Conservation (phyloP, 768 basidiomycete genomes). For the Psilocybe subaeruginosa region DNA sequence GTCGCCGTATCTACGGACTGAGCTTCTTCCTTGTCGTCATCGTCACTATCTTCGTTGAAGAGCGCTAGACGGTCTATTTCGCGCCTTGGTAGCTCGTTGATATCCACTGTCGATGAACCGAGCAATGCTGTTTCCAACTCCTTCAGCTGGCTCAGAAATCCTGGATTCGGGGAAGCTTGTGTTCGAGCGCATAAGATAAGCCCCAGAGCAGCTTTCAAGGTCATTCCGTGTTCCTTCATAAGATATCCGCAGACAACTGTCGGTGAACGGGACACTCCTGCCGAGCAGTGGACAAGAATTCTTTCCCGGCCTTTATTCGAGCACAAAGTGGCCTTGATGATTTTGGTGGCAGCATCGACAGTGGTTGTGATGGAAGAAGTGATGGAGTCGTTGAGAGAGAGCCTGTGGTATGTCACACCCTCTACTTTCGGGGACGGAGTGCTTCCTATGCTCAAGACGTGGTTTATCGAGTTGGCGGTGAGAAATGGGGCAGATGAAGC, state of each 20-base stretch:
- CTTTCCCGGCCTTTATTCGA: slow-evolving; percentile 20
- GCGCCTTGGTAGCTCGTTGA: slow-evolving; percentile 37
- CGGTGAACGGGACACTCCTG: slow-evolving; percentile 49
- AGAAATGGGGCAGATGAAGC: slow-evolving; percentile 39
- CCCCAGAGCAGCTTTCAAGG: slow-evolving; percentile 39
- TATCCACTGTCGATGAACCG: slow-evolving; percentile 28
- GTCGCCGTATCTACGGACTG: neutral
- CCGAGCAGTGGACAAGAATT: slow-evolving; percentile 48
- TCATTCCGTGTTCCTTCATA: slow-evolving; percentile 37
- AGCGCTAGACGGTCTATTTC: slow-evolving; percentile 36
- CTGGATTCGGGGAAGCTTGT: slow-evolving; percentile 41
- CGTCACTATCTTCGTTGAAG: slow-evolving; percentile 18
- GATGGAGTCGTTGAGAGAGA: slow-evolving; percentile 38
- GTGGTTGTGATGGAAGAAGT: slow-evolving; percentile 30
- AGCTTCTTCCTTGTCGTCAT: neutral
- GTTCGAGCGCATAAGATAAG: slow-evolving; percentile 36
- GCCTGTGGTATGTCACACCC: slow-evolving; percentile 38
- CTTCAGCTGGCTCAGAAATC: slow-evolving; percentile 46
- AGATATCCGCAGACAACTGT: slow-evolving; percentile 43
- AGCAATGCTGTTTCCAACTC: slow-evolving; percentile 31
- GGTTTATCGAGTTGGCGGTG: slow-evolving; percentile 33
- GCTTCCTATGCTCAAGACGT: slow-evolving; percentile 44
- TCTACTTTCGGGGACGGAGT: slow-evolving; percentile 31
- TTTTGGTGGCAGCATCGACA: slow-evolving; percentile 27
- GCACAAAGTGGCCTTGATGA: slow-evolving; percentile 29